These are phyloP conservation scores for Coniochaeta sp. DNA, from an alignment of 2,329 filamentous ascomycete species.

Conservation along the genomic window DNA sequence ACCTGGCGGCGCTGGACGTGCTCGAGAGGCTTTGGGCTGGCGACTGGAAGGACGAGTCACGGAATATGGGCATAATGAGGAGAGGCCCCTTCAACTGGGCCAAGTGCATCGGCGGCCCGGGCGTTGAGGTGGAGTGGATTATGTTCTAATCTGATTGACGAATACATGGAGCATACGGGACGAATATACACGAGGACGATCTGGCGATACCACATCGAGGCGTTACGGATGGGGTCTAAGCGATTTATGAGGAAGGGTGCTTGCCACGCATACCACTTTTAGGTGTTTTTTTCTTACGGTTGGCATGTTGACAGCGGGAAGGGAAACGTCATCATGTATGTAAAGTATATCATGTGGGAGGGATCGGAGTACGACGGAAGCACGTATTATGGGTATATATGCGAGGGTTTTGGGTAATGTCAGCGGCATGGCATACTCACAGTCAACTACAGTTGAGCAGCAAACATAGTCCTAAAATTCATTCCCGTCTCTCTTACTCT, in stretches of 20 bases:
- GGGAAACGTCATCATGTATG: not conserved
- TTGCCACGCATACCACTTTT: not conserved
- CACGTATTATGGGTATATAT: not conserved
- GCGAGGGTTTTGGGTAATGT: not conserved
- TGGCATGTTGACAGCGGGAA: not conserved
- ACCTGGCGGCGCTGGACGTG: conserved; percentile 76
- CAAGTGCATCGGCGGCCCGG: conserved; percentile 47
- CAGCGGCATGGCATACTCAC: not conserved
- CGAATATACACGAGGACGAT: not conserved
- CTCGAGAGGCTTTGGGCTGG: conserved; percentile 77
- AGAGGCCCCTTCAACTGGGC: conserved; percentile 52
- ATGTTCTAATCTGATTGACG: conserved; percentile 45
- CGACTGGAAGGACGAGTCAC: conserved; percentile 34
- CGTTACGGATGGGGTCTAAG: not conserved
- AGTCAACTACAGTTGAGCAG: not conserved
- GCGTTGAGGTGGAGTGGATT: conserved; percentile 57
- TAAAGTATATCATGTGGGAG: not conserved
- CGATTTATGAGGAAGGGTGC: not conserved
- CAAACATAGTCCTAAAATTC: not conserved
- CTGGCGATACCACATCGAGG: not conserved
- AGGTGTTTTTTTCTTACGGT: not conserved
- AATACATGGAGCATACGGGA: not conserved
- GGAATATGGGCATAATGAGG: conserved; percentile 26
- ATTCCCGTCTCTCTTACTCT: not conserved
- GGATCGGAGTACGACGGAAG: not conserved